Evolutionary conservation across 768 basidiomycete genomes (phyloP), one percentile per base, ranked within the genome.

Genomic region (Omphalotus guepiniiformis): DNA sequence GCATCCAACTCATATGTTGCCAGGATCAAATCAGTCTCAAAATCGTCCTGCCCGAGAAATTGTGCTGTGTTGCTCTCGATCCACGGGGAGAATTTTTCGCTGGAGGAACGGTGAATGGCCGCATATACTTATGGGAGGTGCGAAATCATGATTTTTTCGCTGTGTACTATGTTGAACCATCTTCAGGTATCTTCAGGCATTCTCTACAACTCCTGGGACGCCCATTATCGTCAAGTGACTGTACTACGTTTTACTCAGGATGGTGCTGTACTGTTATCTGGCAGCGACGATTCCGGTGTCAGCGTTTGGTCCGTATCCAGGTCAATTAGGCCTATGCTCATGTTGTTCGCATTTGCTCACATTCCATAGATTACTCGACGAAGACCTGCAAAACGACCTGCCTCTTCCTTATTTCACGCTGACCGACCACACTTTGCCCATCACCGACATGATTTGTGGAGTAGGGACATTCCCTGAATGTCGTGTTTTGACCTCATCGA

Each of bases 71-170:
- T 30, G 73, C 86, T 5, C 60, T 91, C 6, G 90, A 94, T 63
- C 72, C 72, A 15, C 72, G 70, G 38, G 93, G 93, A 3, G 66
- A 71, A 28, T 88, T 83, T 55, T 93, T 89, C 57, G 93, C 89
- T 0, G 94, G 88, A 21, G 96, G 93, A 26, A 94, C 93, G 0
- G 65, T 78, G 3, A 84, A 88, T 58, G 96, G 96, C 25, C 81
- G 93, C 43, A 79, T 98, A 57, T 94, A 94, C 60, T 67, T 99
- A 1, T 99, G 96, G 96, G 94, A 97, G 88, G 93, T 85, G 54
- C 57, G 83, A n/a, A n/a, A n/a, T 76, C 48, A 23, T 8, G 4
- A 38, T 48, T 16, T 40, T 13, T 49, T n/a, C 36, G 40, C 19
- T 22, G 21, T 18, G 49, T 36, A 15, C 27, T 51, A 48, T 21